These are phyloP conservation scores for Crithidia thermophila DNA, from an alignment of 208 protist genomes.

Conservation along the genomic window DNA sequence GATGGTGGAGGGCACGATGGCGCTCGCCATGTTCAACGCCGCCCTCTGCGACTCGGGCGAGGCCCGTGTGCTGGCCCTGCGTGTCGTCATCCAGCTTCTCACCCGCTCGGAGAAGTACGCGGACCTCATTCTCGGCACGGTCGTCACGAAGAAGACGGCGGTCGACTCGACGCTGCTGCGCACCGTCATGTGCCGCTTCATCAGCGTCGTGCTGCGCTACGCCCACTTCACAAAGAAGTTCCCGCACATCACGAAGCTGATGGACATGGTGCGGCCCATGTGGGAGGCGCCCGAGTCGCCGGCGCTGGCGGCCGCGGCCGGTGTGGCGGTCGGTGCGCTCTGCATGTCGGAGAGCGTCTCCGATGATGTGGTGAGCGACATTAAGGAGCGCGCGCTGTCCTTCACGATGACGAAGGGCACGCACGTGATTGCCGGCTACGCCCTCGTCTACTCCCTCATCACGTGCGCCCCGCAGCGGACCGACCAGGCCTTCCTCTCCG, in stretches of 20 bases:
- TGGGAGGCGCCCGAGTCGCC: slow-evolving; percentile 79
- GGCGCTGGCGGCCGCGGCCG: slow-evolving; percentile 61
- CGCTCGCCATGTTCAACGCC: slow-evolving; percentile 89
- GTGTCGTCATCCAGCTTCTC: slow-evolving; percentile 80
- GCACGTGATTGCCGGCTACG: slow-evolving; percentile 74
- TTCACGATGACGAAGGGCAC: slow-evolving; percentile 62
- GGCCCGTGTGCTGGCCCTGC: slow-evolving; percentile 77
- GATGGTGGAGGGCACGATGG: slow-evolving; percentile 91
- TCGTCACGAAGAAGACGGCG: slow-evolving; percentile 81
- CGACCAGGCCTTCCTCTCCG: slow-evolving; percentile 63
- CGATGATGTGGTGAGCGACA: slow-evolving; percentile 58
- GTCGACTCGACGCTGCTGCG: slow-evolving; percentile 78
- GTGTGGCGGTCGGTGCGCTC: slow-evolving; percentile 80
- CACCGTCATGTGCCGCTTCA: slow-evolving; percentile 91
- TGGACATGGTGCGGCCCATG: slow-evolving; percentile 69
- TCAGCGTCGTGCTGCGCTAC: slow-evolving; percentile 89
- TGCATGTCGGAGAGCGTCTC: slow-evolving; percentile 82
- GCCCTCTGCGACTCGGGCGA: slow-evolving; percentile 84
- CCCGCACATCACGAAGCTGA: slow-evolving; percentile 77
- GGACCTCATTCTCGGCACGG: slow-evolving; percentile 87
- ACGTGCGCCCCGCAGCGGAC: slow-evolving; percentile 55
- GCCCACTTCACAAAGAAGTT: slow-evolving; percentile 73
- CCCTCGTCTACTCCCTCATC: slow-evolving; percentile 75
- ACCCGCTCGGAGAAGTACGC: slow-evolving; percentile 81
- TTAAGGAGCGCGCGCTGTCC: slow-evolving; percentile 77